A percentile compares a stretch with the other conserved stretches of the same genome.
Evolutionary conservation across 768 basidiomycete genomes (phyloP).

Genomic region (Tricholomella constricta): DNA sequence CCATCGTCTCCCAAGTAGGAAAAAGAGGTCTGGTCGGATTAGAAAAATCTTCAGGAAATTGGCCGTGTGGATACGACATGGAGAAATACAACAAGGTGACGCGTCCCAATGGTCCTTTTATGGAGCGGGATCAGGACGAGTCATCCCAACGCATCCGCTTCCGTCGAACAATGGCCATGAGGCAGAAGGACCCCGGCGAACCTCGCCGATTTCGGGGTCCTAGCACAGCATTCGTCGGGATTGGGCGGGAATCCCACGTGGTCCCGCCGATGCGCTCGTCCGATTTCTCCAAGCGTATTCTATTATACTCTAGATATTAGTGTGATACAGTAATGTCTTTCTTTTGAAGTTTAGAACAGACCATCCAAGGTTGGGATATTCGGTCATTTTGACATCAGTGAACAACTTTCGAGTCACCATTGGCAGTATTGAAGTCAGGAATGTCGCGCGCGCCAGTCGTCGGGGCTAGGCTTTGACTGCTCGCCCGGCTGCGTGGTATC

Average conservation of each 20-base stretch:
- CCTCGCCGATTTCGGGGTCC: conserved; percentile 24
- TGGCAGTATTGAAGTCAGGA: conserved; percentile 9
- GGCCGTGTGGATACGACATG: conserved; percentile 53
- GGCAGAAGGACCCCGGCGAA: conserved; percentile 25
- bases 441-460: conserved; percentile 31
- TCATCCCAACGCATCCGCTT: conserved; percentile 29
- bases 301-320: conserved; percentile 11
- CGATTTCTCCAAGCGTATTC: neutral
- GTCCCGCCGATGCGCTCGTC: neutral
- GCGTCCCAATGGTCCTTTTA: conserved; percentile 29
- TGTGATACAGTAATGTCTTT: conserved; percentile 14
- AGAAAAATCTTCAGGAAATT: conserved; percentile 49
- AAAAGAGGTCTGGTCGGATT: conserved; percentile 49
- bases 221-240: conserved; percentile 34
- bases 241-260: conserved; percentile 25
- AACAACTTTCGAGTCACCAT: conserved; percentile 6
- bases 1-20: conserved; percentile 44
- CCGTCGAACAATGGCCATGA: conserved; percentile 39
- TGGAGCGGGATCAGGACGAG: conserved; percentile 34
- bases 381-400: no score
- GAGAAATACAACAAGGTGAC: conserved; percentile 28
- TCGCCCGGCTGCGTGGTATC: conserved; percentile 48
- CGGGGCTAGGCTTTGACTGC: conserved; percentile 42
- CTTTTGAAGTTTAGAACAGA: neutral
- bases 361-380: no score